A percentile compares a stretch with the other conserved stretches of the same genome.
These are phyloP conservation scores for Trebouxia sp. DNA, from an alignment of 139 green algal species.

Conservation along the genomic window DNA sequence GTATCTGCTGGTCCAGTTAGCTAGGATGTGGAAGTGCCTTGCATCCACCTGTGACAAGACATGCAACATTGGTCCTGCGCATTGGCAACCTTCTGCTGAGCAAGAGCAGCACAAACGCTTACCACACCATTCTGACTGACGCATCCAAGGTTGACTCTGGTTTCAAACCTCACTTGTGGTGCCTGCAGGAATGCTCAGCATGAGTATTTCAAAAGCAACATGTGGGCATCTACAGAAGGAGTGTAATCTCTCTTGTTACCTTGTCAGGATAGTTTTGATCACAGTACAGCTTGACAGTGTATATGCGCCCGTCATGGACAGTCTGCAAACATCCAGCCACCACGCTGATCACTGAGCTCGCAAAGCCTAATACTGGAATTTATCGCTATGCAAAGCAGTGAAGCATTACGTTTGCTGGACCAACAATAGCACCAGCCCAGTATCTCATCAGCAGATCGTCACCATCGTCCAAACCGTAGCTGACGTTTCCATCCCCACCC, in stretches of 20 bases:
- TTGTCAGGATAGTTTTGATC: slow-evolving; percentile 83
- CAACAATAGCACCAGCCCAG: slow-evolving; percentile 98
- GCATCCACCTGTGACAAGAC: slow-evolving; percentile 60
- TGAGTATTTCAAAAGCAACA: background rate
- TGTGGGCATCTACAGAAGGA: background rate
- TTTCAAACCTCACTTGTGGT: slow-evolving; percentile 65
- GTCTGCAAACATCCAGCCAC: slow-evolving; percentile 42
- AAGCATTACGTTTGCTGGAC: slow-evolving; percentile 73
- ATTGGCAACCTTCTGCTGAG: background rate
- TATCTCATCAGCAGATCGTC: slow-evolving; percentile 89
- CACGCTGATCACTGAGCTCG: background rate
- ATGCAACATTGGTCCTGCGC: background rate
- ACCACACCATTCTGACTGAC: slow-evolving; percentile 41
- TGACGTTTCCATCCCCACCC: slow-evolving; percentile 90
- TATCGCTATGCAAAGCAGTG: background rate
- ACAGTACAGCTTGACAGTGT: slow-evolving; percentile 86
- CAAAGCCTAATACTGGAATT: background rate
- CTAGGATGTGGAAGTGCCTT: slow-evolving; percentile 75
- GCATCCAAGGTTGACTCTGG: slow-evolving; percentile 74
- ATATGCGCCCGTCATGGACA: slow-evolving; percentile 92
- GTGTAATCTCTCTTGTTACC: slow-evolving; percentile 16
- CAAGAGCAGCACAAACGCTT: background rate
- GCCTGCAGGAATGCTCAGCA: slow-evolving; percentile 17
- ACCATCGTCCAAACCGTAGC: slow-evolving; percentile 93
- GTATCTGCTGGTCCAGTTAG: slow-evolving; percentile 81